A percentile compares a stretch with the other conserved stretches of the same genome.
These are phyloP conservation scores for Oryza rufipogon DNA, from an alignment of 176 grass and related monocot species.

Conservation along the genomic window DNA sequence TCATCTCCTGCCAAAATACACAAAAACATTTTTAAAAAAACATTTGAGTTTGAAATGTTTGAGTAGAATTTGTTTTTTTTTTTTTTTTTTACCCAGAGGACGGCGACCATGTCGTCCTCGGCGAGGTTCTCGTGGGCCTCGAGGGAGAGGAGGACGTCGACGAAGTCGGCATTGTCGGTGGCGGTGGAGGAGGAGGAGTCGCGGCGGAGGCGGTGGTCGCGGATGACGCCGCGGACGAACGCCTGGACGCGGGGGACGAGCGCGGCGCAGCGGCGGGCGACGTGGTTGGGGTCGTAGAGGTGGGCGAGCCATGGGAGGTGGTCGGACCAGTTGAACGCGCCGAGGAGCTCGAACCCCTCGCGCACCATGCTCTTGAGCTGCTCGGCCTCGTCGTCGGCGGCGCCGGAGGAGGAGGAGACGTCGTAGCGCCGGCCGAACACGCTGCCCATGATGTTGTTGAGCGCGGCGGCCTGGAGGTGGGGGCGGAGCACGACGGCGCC, in stretches of 20 bases:
- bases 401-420: neutral
- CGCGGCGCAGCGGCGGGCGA: constrained; percentile 52
- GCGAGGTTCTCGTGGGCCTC: constrained; percentile 64
- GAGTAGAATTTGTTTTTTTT: neutral
- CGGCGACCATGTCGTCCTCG: constrained; percentile 72
- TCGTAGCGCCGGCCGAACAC: constrained; percentile 73
- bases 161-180: constrained; percentile 55
- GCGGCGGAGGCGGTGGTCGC: constrained; percentile 47
- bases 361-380: constrained; percentile 64
- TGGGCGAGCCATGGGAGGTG: constrained; percentile 68
- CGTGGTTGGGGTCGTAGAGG: constrained; percentile 56
- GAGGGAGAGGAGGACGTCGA: constrained; percentile 76
- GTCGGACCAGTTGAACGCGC: constrained; percentile 87
- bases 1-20: constrained; percentile 73
- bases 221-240: constrained; percentile 61
- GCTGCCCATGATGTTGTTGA: constrained; percentile 90
- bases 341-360: constrained; percentile 83
- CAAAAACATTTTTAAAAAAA: neutral
- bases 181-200: neutral
- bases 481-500: constrained; percentile 51
- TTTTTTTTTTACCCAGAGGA: constrained; percentile 66
- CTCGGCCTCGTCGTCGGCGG: constrained; percentile 42
- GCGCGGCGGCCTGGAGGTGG: constrained; percentile 67
- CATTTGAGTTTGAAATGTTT: neutral
- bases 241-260: constrained; percentile 65